A percentile compares a stretch with the other conserved stretches of the same genome.
Conservation (phyloP, 495 filamentous ascomycete species). For the Penicillium mononematosum region DNA sequence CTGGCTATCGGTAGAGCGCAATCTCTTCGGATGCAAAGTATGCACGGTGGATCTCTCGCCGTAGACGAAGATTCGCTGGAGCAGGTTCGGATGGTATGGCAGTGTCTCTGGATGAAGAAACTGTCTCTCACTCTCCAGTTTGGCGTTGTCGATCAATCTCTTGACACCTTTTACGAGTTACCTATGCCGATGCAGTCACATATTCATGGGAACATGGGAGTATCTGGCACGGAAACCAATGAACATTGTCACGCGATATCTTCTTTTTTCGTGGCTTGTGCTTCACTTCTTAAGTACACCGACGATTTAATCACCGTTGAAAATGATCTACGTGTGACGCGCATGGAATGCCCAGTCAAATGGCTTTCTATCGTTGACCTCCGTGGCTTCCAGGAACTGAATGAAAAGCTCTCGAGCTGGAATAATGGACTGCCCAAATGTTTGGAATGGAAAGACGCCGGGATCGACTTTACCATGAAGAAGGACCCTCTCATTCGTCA, state of each 20-base stretch:
- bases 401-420: neutral
- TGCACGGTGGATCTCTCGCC: neutral
- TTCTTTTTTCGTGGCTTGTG: neutral
- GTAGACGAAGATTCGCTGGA: neutral
- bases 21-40: neutral
- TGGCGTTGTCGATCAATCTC: slow-evolving; percentile 12
- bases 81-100: slow-evolving; percentile 19
- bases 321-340: neutral
- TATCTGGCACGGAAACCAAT: too few relatives aligned
- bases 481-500: too few relatives aligned
- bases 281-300: neutral
- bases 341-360: neutral
- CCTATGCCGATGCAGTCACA: slow-evolving; percentile 10
- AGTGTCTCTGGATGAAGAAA: slow-evolving; percentile 17
- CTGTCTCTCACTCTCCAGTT: slow-evolving; percentile 16
- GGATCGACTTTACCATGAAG: too few relatives aligned
- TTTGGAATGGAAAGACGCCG: too few relatives aligned
- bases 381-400: neutral
- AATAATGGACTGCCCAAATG: neutral
- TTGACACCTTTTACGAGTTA: slow-evolving; percentile 10
- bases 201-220: too few relatives aligned
- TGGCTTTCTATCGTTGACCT: neutral
- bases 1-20: too few relatives aligned
- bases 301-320: neutral
- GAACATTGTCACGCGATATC: too few relatives aligned